These are phyloP conservation scores for Ensete glaucum DNA, from an alignment of 176 grass and related monocot genomes.

Conservation along the genomic window DNA sequence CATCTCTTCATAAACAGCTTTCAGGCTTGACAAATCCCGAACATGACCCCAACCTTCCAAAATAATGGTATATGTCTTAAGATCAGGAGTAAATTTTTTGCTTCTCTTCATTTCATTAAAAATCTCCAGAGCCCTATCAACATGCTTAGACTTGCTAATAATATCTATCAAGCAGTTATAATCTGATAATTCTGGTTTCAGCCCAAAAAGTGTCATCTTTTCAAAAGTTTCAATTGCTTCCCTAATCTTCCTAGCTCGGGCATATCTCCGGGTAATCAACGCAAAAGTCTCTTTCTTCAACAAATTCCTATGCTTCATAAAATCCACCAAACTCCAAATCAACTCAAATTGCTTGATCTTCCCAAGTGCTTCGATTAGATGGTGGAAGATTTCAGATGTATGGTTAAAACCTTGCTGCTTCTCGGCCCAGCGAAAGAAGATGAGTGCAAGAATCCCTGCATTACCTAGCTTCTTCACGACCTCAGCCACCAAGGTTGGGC, in stretches of 20 bases:
- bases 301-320: slow-evolving; percentile 35
- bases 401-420: slow-evolving; percentile 48
- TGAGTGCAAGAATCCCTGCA: slow-evolving; percentile 36
- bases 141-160: slow-evolving; percentile 54
- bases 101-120: slow-evolving; percentile 56
- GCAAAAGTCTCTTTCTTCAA: slow-evolving; percentile 53
- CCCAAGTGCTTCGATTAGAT: slow-evolving; percentile 63
- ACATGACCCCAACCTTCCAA: slow-evolving; percentile 33
- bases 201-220: slow-evolving; percentile 45
- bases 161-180: slow-evolving; percentile 58
- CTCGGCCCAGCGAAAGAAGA: slow-evolving; percentile 70
- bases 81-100: slow-evolving; percentile 42
- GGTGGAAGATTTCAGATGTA: slow-evolving; percentile 42
- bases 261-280: slow-evolving; percentile 48
- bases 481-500: slow-evolving; percentile 32
- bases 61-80: slow-evolving; percentile 36
- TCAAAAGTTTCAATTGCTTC: slow-evolving; percentile 57
- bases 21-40: slow-evolving; percentile 17
- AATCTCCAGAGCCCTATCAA: slow-evolving; percentile 45
- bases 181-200: slow-evolving; percentile 36
- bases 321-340: slow-evolving; percentile 57
- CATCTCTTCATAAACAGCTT: slow-evolving; percentile 50
- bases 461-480: slow-evolving; percentile 57
- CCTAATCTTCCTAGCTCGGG: slow-evolving; percentile 36
- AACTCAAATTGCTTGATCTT: slow-evolving; percentile 66